phyloP scores from a whole-genome alignment of 768 basidiomycete species.

The Hericium coralloides region DNA sequence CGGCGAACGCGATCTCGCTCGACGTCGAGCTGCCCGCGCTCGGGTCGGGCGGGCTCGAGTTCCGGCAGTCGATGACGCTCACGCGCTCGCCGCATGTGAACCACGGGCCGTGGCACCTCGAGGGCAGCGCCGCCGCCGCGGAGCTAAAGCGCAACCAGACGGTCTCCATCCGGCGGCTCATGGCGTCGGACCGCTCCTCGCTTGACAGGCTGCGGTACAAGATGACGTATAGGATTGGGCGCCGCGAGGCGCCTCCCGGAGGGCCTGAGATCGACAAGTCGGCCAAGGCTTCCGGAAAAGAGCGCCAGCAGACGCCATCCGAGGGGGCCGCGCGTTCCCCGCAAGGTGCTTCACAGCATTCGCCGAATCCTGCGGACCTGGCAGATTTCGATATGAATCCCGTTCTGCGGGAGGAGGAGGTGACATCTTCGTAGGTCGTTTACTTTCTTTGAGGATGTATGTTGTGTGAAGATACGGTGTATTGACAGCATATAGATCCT shows the following conservation, averaged over 20 bases:
- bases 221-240: neutral
- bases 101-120: neutral
- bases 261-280: too few relatives aligned
- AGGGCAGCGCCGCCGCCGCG: neutral
- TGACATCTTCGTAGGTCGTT: neutral
- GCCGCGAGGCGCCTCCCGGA: neutral
- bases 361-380: too few relatives aligned
- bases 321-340: too few relatives aligned
- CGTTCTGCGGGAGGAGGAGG: too few relatives aligned
- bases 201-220: neutral
- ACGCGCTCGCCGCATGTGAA: neutral
- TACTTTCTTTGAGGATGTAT: neutral
- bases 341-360: too few relatives aligned
- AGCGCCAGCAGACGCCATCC: too few relatives aligned
- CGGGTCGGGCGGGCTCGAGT: neutral
- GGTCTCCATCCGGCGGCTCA: neutral
- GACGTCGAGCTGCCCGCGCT: neutral
- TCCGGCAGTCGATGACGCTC: neutral
- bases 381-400: too few relatives aligned
- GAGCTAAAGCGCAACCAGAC: neutral
- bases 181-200: neutral
- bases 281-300: too few relatives aligned
- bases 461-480: neutral
- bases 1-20: neutral
- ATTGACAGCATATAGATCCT: neutral